These are phyloP conservation scores for Rhododendron molle DNA, from an alignment of 148 eudicot genomes.

Conservation along the genomic window DNA sequence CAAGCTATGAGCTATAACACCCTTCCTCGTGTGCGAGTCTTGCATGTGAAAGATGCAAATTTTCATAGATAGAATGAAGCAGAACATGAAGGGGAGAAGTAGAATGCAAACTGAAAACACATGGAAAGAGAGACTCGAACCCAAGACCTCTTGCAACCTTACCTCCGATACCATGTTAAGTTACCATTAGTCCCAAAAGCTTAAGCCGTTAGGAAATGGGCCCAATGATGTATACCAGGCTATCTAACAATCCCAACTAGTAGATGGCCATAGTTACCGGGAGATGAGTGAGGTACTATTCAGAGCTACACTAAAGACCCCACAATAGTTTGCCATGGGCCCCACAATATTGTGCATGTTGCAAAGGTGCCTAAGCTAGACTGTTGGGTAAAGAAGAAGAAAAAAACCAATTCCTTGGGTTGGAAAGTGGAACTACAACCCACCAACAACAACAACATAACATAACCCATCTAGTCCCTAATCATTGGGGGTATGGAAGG, in stretches of 20 bases:
- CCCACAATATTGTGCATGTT: neutral
- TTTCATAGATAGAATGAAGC: neutral
- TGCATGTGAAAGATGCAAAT: neutral
- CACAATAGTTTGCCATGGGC: neutral
- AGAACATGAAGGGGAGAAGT: neutral
- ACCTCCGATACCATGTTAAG: neutral
- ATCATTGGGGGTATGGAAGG: no score
- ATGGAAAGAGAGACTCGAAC: neutral
- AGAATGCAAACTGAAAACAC: no score
- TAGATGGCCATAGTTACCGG: neutral
- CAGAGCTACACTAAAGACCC: neutral
- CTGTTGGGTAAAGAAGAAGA: neutral
- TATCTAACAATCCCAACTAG: neutral
- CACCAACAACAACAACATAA: no score
- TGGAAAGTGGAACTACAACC: constrained; percentile 11
- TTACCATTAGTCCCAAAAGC: neutral
- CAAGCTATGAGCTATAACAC: no score
- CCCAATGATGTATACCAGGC: neutral
- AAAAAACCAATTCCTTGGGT: neutral
- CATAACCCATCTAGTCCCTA: no score
- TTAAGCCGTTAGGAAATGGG: neutral
- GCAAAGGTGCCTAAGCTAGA: neutral
- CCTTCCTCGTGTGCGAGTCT: neutral
- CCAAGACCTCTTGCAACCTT: no score
- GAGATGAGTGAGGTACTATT: neutral